Conservation (phyloP, 2,329 filamentous ascomycete genomes). For the Hirsutella minnesotensis region DNA sequence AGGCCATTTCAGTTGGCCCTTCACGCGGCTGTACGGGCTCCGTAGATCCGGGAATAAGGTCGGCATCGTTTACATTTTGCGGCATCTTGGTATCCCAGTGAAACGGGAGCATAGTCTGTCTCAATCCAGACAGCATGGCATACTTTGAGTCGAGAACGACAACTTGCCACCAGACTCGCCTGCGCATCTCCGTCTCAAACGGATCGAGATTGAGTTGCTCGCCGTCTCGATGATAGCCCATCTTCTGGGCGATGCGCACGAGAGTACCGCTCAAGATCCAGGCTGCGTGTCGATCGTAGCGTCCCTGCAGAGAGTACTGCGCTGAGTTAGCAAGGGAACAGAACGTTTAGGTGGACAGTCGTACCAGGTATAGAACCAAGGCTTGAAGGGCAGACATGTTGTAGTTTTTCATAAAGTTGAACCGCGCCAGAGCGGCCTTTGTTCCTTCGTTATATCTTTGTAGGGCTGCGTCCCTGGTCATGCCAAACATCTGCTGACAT, state of each 20-base stretch:
- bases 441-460: constrained; percentile 39
- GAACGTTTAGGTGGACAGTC: not conserved
- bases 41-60: constrained; percentile 41
- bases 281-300: constrained; percentile 45
- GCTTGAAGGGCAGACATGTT: constrained; percentile 49
- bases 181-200: constrained; percentile 57
- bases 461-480: constrained; percentile 35
- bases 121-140: constrained; percentile 45
- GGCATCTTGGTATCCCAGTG: constrained; percentile 45
- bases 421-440: constrained; percentile 34
- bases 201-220: constrained; percentile 41
- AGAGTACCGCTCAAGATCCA: constrained; percentile 51
- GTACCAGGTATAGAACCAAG: constrained; percentile 44
- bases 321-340: not conserved
- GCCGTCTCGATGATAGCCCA: constrained; percentile 55
- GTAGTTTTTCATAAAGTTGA: constrained; percentile 46
- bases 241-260: constrained; percentile 53
- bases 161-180: constrained; percentile 56
- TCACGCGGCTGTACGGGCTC: constrained; percentile 39
- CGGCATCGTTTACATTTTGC: constrained; percentile 46
- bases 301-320: constrained; percentile 43
- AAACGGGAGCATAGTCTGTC: constrained; percentile 36
- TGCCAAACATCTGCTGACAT: constrained; percentile 39
- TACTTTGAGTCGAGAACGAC: constrained; percentile 45
- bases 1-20: constrained; percentile 50